Base-by-base conservation (phyloP, 2,329 filamentous ascomycete species). In the Chaetomiaceae sp. region DNA sequence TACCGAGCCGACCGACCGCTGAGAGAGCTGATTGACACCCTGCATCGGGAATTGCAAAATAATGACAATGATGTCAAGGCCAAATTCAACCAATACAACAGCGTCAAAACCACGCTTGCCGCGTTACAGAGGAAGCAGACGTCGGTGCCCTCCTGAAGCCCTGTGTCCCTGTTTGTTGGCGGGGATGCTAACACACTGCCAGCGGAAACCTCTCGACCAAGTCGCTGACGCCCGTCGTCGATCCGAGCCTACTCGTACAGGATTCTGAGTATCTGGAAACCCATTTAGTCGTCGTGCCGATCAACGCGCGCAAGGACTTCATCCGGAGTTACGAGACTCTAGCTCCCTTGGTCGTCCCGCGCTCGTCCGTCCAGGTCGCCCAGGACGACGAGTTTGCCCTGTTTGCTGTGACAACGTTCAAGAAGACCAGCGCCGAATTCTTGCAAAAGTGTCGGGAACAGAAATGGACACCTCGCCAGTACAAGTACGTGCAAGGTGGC, bases 181-280 rank as follows among this genome's bases (percentile, higher is more conserved):
- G 41, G 12, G 6, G 35, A 38, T 49, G 47, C 50, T 55, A 42
- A 59, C 45, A 27, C 20, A 36, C 49, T n/a, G 14, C 42, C 53
- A 91, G 86, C 42, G 93, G 93, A 54, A 98, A 96, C 65, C 84
- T 98, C 38, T 79, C 90, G 18, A 96, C 90, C 57, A 95, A 91
- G 65, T 97, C 91, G 11, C 83, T 98, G 54, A 82, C 87, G n/a
- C 83, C 88, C 11, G 81, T 97, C 52, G 84, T 98, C 58, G 78
- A 91, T 60, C 89, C 91, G 8, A 73, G 78, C 45, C 70, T 90
- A 49, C 77, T 95, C 35, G 79, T 96, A 54, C 86, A 85, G 66
- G 83, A 95, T 63, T 96, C 90, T 17, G 93, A 98, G 69, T 97
- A 95, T 68, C 83, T 98, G 58, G 89, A 96, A 70, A 96, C 93